Evolutionary conservation across 345 rosid species (phyloP).

Genomic region (Heritiera littoralis): DNA sequence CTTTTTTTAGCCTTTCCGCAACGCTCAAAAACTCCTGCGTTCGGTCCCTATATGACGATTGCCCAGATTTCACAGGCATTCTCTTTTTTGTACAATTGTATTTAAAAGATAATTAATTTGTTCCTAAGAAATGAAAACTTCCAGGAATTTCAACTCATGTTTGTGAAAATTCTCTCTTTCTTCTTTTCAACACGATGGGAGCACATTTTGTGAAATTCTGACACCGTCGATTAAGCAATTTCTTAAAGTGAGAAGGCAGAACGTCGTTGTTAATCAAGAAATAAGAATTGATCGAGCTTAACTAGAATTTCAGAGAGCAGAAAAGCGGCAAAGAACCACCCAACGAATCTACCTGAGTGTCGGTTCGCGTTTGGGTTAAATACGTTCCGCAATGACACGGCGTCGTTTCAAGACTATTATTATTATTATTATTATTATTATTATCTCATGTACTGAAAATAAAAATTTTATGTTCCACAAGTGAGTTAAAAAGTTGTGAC

Average conservation of each 20-base stretch:
- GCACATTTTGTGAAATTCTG: not conserved
- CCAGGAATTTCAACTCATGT: not conserved
- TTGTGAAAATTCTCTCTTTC: not conserved
- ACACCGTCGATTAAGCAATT: not conserved
- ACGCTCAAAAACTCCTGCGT: constrained; percentile 60
- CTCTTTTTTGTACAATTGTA: not conserved
- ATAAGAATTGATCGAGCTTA: not conserved
- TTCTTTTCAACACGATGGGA: not conserved
- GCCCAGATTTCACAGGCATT: constrained; percentile 45
- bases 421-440: no score
- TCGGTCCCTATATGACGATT: constrained; percentile 70
- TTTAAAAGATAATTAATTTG: no score
- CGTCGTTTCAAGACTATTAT: no score
- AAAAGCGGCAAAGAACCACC: not conserved
- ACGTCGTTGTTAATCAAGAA: not conserved
- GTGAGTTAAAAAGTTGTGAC: no score
- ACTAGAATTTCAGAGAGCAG: not conserved
- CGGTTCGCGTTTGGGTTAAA: not conserved
- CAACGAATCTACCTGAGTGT: not conserved
- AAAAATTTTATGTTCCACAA: no score
- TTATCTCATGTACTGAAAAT: no score
- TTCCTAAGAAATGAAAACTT: not conserved
- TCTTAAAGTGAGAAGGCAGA: no score
- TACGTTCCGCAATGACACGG: not conserved
- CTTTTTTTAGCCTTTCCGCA: constrained; percentile 57